Evolutionary conservation across 2,329 filamentous ascomycete genomes (phyloP), one percentile per base, ranked within the genome.

Genomic region (Diplodia mutila): DNA sequence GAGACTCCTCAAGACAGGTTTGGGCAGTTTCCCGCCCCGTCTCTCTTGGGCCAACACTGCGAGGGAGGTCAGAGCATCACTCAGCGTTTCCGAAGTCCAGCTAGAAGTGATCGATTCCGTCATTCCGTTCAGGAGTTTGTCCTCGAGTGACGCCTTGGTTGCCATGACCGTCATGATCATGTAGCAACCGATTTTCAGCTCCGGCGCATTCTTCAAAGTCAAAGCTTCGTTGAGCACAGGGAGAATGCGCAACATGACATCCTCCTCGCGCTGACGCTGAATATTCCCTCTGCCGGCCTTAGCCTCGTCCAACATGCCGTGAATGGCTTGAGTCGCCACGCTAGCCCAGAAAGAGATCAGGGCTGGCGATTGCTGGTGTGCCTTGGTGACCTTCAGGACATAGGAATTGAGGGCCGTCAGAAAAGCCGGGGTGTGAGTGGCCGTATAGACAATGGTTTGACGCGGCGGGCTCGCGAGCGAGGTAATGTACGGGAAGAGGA

Each of bases 261-360:
- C 89, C 75, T 97, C 91, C 71, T 94, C 90, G 72, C 93, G 91
- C 74, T 95, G 90, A 72, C 87, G 86, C 78, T 97, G 91, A 4
- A 96, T 85, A 69, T 89, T 87, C 71, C 86, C 86, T 71, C 93
- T 86, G 65, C 94, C 94, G 1, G 93, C 94, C 71, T 87, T 88
- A 69, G 89, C 86, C 66, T 86, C 87, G 73, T 97, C 92, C 68
- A 98, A 81, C 83, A 95, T 93, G 34, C 89, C 90, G 70, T 92
- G 91, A 68, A 96, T 85, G 12, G 94, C 89, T 79, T 99, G 94
- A 0, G 93, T 92, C 77, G 91, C 90, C 63, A 97, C 85, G 54
- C 93, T 91, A 4, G 91, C 93, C 94, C 95, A 99, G 77, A 99
- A 97, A 0, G 92, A 90, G 66, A 97, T 81, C 68, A 97, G 81